Evolutionary conservation across 352 stramenopile genomes (phyloP).

Genomic region (Pythium grandisporangium): DNA sequence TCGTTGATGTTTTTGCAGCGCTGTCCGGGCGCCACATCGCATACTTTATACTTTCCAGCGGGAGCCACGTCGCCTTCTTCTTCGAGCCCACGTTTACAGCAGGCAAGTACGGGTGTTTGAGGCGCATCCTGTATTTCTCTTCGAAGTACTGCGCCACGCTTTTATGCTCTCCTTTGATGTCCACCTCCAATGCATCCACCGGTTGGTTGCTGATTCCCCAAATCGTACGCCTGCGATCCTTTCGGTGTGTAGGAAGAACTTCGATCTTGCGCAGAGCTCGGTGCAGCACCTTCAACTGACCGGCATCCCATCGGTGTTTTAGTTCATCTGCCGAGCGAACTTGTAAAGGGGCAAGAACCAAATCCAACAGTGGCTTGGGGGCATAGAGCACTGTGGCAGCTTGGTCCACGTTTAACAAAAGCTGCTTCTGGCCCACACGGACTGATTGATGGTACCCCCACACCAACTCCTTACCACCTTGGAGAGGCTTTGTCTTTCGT

Average conservation of each 20-base stretch:
- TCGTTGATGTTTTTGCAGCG: conserved; percentile 70
- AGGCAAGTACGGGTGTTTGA: conserved; percentile 59
- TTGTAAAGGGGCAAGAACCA: conserved; percentile 32
- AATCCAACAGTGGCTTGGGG: conserved; percentile 35
- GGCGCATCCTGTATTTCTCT: conserved; percentile 36
- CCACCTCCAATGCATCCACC: conserved; percentile 31
- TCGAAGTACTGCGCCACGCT: conserved; percentile 56
- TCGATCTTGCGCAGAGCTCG: conserved; percentile 42
- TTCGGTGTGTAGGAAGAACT: conserved; percentile 46
- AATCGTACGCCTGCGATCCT: conserved; percentile 45
- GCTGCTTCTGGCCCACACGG: conserved; percentile 31
- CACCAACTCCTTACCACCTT: conserved; percentile 56
- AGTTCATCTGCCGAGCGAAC: conserved; percentile 23
- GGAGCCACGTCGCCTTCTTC: conserved; percentile 44
- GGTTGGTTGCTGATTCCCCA: conserved; percentile 34
- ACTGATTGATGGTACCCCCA: conserved; percentile 73
- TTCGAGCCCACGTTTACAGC: conserved; percentile 61
- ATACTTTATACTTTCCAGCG: conserved; percentile 82
- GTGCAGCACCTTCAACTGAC: conserved; percentile 19
- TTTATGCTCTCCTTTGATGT: conserved; percentile 38
- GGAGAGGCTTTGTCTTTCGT: conserved; percentile 42
- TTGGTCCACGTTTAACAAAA: conserved; percentile 69
- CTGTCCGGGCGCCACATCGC: conserved; percentile 58
- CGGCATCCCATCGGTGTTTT: conserved; percentile 21
- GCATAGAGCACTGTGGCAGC: conserved; percentile 62